Percentiles rank a stretch among this genome's conserved stretches.
These are phyloP conservation scores for Scedosporium minutisporum DNA, from an alignment of 2,329 filamentous ascomycete genomes.

Conservation along the genomic window DNA sequence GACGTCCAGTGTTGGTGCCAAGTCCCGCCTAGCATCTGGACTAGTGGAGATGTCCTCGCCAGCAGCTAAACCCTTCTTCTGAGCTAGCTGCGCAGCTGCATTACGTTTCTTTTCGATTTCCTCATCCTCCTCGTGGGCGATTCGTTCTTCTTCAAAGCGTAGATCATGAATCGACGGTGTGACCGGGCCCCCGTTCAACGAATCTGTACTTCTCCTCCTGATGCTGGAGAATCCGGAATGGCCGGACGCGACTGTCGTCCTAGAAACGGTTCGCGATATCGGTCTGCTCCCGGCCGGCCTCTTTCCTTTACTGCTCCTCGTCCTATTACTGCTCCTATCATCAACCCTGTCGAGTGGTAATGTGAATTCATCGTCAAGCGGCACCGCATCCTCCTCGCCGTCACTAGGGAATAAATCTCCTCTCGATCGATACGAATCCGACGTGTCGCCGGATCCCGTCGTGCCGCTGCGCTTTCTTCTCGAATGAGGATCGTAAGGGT, in stretches of 20 bases:
- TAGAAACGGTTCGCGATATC: conserved; percentile 45
- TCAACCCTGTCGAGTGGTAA: conserved; percentile 71
- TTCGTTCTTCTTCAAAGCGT: conserved; percentile 40
- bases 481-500: conserved; percentile 24
- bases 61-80: conserved; percentile 34
- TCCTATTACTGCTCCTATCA: conserved; percentile 60
- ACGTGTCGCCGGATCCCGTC: conserved; percentile 68
- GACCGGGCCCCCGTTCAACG: conserved; percentile 26
- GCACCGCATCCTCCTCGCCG: conserved; percentile 82
- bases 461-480: conserved; percentile 64
- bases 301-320: conserved; percentile 51
- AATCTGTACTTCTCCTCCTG: conserved; percentile 10
- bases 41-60: conserved; percentile 9
- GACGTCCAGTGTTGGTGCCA: background rate
- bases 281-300: conserved; percentile 26
- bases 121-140: conserved; percentile 41
- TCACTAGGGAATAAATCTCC: conserved; percentile 89
- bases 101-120: conserved; percentile 42
- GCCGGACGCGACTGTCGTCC: conserved; percentile 44
- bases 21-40: background rate
- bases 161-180: conserved; percentile 41
- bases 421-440: conserved; percentile 75
- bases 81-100: conserved; percentile 41
- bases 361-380: conserved; percentile 85
- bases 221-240: conserved; percentile 23